Evolutionary conservation across 2,329 filamentous ascomycete genomes (phyloP), one percentile per base, ranked within the genome.

Genomic region (Colletotrichum noveboracense): DNA sequence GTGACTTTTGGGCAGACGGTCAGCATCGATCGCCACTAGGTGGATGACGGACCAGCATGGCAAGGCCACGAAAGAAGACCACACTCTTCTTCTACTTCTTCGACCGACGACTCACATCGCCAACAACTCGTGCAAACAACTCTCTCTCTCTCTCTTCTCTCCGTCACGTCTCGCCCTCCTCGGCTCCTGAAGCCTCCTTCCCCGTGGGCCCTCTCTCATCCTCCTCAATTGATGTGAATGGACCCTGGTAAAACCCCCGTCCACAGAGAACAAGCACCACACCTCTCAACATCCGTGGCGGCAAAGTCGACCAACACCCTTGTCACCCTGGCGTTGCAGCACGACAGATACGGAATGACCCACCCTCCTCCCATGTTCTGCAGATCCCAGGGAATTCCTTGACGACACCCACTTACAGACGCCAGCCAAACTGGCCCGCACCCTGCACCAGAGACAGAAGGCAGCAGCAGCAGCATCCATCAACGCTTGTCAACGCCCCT

Each of bases 341-440:
- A 75, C 74, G 65, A 73, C 74, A 75, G 74, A 75, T 75, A 73
- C 74, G 70, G 71, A 76, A 70, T 71, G 30, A 38, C 48, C 71
- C 71, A 70, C 71, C 58, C 30, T 52, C 43, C 71, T 62, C 28
- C 60, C 66, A 68, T 60, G 70, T 73, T 52, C 64, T 73, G 74
- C 64, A 73, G 74, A 75, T 75, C 70, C 65, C 74, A 75, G 74
- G 70, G 70, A 43, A 5, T 69, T 75, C 74, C 74, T 62, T 74
- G 74, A 48, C 60, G 18, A 58, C 64, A 75, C 26, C 73, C 69
- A 75, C 43, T 26, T n/a, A 13, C n/a, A 36, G 38, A 38, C 32
- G 43, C 43, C 52, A 66, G 36, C 61, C 21, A 52, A 34, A 62
- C 32, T 28, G 48, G 21, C 62, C 64, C 70, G 60, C 61, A 64